Evolutionary conservation across 2,329 filamentous ascomycete genomes (phyloP), one percentile per base, ranked within the genome.

Genomic region (Talaromyces marneffei): DNA sequence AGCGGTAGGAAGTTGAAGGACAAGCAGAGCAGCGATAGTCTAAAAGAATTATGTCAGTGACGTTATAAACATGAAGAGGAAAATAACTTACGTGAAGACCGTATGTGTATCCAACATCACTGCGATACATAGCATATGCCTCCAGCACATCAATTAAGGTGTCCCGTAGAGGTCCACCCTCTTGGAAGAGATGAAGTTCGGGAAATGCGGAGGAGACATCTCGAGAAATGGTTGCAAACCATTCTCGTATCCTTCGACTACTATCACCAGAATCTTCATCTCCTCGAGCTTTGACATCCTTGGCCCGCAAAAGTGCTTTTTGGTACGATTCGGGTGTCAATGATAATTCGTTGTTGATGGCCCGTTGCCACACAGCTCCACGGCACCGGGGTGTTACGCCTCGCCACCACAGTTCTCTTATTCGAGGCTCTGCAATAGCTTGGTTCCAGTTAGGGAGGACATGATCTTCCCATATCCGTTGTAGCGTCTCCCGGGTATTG

Each of bases 351-450:
- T 87, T 87, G 39, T 84, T 85, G 55, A 87, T 78, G 1, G 84
- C 84, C 61, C 78, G 80, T 63, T 79, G 76, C 85, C 85, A 87
- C 35, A 86, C 84, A 25, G 77, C 67, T 18, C 83, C 85, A 62
- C 85, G 77, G 61, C 78, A 79, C 62, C 80, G 79, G 3, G 84
- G 78, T 0, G 83, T 81, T 14, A 87, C 79, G 25, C 85, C 85
- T 62, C 83, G 80, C 85, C 85, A 87, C 83, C 85, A 87, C 37
- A 87, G 78, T 69, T 86, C 83, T 27, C 85, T 79, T 2, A 81
- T 84, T 6, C 81, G 77, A 23, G 79, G 79, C 65, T 85, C 80
- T 4, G 77, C 73, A 65, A 86, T 78, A 31, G 81, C 81, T 1
- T 77, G 73, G 46, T 83, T 79, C 82, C 84, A 87, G 61, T 85